Percentiles rank a stretch among this genome's conserved stretches.
Conservation (phyloP, 1,284 basidiomycete genomes). For the Rhodotorula sp. region DNA sequence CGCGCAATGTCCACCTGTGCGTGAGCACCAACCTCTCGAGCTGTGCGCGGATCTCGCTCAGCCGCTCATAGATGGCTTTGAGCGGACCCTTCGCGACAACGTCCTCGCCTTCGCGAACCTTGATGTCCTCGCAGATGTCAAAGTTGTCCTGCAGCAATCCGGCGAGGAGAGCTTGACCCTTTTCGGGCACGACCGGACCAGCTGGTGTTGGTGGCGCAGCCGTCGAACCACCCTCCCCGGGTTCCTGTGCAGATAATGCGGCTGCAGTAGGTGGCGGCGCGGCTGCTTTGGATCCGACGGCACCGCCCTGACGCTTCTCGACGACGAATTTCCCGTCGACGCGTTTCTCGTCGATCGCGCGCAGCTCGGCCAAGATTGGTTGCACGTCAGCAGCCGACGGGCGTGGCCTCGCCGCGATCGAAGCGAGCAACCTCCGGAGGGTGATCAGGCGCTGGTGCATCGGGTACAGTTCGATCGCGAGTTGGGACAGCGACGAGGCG, state of each 20-base stretch:
- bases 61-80: conserved; percentile 91
- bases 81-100: conserved; percentile 75
- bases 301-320: conserved; percentile 1
- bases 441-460: conserved; percentile 85
- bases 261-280: background rate
- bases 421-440: conserved; percentile 82
- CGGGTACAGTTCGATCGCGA: conserved; percentile 82
- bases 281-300: background rate
- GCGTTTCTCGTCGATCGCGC: conserved; percentile 85
- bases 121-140: conserved; percentile 93
- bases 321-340: conserved; percentile 46
- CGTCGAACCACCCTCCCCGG: background rate
- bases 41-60: conserved; percentile 79
- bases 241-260: background rate
- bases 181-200: conserved; percentile 20
- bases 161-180: conserved; percentile 52
- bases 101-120: conserved; percentile 87
- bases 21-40: conserved; percentile 87
- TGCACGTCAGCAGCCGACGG: conserved; percentile 83
- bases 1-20: conserved; percentile 93
- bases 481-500: conserved; percentile 75
- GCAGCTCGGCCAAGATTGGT: conserved; percentile 83
- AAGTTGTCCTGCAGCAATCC: conserved; percentile 95
- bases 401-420: conserved; percentile 81
- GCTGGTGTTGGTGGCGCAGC: background rate